Evolutionary conservation across 2,329 filamentous ascomycete species (phyloP).

Genomic region (Monosporascus sp.): DNA sequence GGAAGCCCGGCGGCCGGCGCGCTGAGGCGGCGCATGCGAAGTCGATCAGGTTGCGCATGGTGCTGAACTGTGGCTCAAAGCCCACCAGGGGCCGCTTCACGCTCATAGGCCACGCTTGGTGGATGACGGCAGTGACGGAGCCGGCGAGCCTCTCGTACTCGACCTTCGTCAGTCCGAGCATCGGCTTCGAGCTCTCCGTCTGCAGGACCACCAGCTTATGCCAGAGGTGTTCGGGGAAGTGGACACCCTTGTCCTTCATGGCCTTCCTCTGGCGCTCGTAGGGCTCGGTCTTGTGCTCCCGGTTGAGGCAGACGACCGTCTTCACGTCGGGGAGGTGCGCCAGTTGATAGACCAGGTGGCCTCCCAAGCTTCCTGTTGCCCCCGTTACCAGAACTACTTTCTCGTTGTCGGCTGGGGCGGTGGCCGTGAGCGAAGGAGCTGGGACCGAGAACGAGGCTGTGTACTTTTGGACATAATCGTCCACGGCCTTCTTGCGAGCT

Average conservation of each 20-base stretch:
- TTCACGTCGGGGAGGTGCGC: slow-evolving; percentile 22
- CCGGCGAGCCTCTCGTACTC: slow-evolving; percentile 1
- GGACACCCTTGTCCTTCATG: slow-evolving; percentile 6
- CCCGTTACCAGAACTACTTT: slow-evolving; percentile 32
- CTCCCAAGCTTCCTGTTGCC: slow-evolving; percentile 33
- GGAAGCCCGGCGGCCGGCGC: background rate
- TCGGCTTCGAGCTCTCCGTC: background rate
- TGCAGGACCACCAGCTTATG: slow-evolving; percentile 1
- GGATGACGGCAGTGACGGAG: slow-evolving; percentile 3
- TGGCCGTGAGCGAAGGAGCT: slow-evolving; percentile 3
- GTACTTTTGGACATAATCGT: slow-evolving; percentile 7
- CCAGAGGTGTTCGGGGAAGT: background rate
- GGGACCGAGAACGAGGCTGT: slow-evolving; percentile 3
- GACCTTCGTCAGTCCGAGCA: background rate
- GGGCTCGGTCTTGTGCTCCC: slow-evolving; percentile 17
- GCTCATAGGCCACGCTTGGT: slow-evolving; percentile 8
- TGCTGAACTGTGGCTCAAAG: slow-evolving; percentile 5
- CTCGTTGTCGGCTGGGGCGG: slow-evolving; percentile 22
- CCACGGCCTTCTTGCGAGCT: slow-evolving; percentile 7
- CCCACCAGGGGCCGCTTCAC: background rate
- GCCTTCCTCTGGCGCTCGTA: slow-evolving; percentile 12
- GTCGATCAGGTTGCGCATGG: slow-evolving; percentile 4
- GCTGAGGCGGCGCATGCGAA: background rate
- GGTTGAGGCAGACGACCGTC: slow-evolving; percentile 41
- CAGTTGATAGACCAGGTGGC: slow-evolving; percentile 27